Base-by-base conservation (phyloP, 495 filamentous ascomycete species). In the Parathielavia appendiculata region DNA sequence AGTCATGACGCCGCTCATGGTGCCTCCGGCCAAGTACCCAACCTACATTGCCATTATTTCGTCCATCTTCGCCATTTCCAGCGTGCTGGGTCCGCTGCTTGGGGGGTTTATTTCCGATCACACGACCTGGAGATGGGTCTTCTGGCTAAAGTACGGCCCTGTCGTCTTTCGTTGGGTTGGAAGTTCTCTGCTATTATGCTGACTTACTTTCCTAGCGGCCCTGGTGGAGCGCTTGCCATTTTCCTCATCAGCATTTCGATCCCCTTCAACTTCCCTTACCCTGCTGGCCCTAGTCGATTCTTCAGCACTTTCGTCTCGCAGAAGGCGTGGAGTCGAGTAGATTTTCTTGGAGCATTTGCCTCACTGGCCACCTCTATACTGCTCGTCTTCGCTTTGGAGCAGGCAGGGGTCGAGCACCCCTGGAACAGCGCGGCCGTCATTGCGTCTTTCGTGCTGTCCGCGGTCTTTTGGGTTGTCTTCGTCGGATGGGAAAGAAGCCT, bases 1-100 rank as follows among this genome's bases (percentile, higher is more conserved):
- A 1, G 68, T 81, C 13, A 75, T 82, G 48, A 57, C 72, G 14
- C 73, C 76, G 1, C 71, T 77, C 30, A 66, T 84, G 36, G 73
- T 79, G 1, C 75, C 82, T 1, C 69, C 64, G 35, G 62, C 71
- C 9, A 71, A 78, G 60, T 71, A 76, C 51, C 73, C 71, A 5
- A 73, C 62, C 7, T 79, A 74, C 54, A 74, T 77, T 6, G 76
- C 65, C 16, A 68, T 81, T 30, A 71, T 80, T 50, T 75, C 78
- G 22, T 66, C 73, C 17, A 73, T 77, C 14, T 74, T 76, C 46
- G 74, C 71, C n/a, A 51, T 81, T 10, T 72, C 74, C 9, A 73
- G 71, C 50, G 60, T 76, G 5, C 57, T 76, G 0, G 76, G 76
- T 4, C 76, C 75, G 9, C 59, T 80, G 14, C 53, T 81, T 1